These are phyloP conservation scores for Colletotrichum sojae DNA, from an alignment of 2,329 filamentous ascomycete species.

Conservation along the genomic window DNA sequence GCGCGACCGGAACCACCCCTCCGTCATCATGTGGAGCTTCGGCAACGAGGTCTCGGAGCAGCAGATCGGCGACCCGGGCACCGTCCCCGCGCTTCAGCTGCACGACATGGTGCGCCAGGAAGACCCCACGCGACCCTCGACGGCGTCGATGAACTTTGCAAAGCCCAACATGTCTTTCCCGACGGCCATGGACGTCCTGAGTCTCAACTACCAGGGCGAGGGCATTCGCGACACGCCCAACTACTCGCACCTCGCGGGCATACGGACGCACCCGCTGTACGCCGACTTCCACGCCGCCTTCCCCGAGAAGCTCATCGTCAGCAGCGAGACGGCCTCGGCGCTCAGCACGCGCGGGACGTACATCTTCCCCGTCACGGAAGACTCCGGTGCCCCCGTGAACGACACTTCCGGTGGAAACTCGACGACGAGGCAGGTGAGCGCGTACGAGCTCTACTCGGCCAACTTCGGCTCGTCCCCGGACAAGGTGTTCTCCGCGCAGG, in stretches of 20 bases:
- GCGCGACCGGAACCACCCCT: constrained; percentile 69
- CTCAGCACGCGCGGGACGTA: constrained; percentile 66
- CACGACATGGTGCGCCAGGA: constrained; percentile 60
- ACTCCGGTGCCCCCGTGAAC: constrained; percentile 54
- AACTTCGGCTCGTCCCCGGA: constrained; percentile 64
- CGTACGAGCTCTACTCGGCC: constrained; percentile 66
- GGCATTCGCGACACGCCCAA: constrained; percentile 53
- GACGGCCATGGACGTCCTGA: constrained; percentile 60
- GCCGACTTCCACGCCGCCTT: constrained; percentile 59
- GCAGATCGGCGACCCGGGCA: constrained; percentile 49
- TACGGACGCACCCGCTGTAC: constrained; percentile 51
- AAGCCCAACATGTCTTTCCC: constrained; percentile 56
- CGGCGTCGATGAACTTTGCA: constrained; percentile 63
- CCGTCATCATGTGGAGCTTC: constrained; percentile 65
- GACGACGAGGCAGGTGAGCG: constrained; percentile 55
- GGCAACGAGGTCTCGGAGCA: constrained; percentile 70
- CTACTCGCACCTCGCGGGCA: constrained; percentile 50
- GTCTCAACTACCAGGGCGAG: constrained; percentile 70
- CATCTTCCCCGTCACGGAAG: constrained; percentile 63
- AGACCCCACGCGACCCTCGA: constrained; percentile 61
- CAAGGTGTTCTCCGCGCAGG: constrained; percentile 66
- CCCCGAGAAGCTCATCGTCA: constrained; percentile 63
- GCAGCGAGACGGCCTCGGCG: constrained; percentile 59
- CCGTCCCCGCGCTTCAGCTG: constrained; percentile 51
- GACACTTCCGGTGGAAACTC: constrained; percentile 56